A percentile compares a stretch with the other conserved stretches of the same genome.
Conservation (phyloP, 2,329 filamentous ascomycete genomes). For the Ilyonectria sp. region DNA sequence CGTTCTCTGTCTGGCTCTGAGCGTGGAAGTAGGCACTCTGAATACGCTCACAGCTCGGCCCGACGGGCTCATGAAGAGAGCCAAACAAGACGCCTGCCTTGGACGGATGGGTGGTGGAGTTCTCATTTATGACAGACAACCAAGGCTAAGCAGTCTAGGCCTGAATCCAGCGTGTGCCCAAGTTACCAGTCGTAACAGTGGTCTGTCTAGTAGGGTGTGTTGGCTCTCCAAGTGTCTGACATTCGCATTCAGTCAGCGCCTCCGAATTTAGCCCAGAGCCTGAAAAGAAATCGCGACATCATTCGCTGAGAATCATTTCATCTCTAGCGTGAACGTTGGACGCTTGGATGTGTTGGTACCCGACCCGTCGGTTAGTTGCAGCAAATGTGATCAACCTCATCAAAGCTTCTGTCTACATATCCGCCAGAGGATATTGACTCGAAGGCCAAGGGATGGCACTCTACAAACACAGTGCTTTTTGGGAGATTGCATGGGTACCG, state of each 20-base stretch:
- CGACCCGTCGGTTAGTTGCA: slow-evolving; percentile 41
- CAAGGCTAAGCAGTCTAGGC: slow-evolving; percentile 32
- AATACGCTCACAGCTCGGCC: slow-evolving; percentile 42
- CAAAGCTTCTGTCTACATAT: slow-evolving; percentile 27
- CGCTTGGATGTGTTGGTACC: slow-evolving; percentile 27
- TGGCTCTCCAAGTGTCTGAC: slow-evolving; percentile 27
- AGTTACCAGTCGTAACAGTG: slow-evolving; percentile 35
- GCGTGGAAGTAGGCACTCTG: slow-evolving; percentile 34
- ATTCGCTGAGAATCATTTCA: slow-evolving; percentile 18
- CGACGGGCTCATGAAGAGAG: slow-evolving; percentile 38
- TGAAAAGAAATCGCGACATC: slow-evolving; percentile 7
- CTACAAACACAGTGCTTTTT: neutral
- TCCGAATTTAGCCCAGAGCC: slow-evolving; percentile 9
- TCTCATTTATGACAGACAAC: slow-evolving; percentile 24
- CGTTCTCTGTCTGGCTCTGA: slow-evolving; percentile 19
- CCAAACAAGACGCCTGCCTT: slow-evolving; percentile 35
- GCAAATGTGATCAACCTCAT: slow-evolving; percentile 36
- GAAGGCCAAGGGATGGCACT: slow-evolving; percentile 4
- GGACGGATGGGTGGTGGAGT: slow-evolving; percentile 27
- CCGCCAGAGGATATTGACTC: slow-evolving; percentile 22
- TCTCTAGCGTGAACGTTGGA: slow-evolving; percentile 22
- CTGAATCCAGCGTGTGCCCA: slow-evolving; percentile 18
- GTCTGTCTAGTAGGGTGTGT: slow-evolving; percentile 37
- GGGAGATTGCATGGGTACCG: neutral
- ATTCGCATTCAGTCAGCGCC: slow-evolving; percentile 17